These are phyloP conservation scores for Termitomyces bulborhizus DNA, from an alignment of 768 basidiomycete species.

Conservation along the genomic window DNA sequence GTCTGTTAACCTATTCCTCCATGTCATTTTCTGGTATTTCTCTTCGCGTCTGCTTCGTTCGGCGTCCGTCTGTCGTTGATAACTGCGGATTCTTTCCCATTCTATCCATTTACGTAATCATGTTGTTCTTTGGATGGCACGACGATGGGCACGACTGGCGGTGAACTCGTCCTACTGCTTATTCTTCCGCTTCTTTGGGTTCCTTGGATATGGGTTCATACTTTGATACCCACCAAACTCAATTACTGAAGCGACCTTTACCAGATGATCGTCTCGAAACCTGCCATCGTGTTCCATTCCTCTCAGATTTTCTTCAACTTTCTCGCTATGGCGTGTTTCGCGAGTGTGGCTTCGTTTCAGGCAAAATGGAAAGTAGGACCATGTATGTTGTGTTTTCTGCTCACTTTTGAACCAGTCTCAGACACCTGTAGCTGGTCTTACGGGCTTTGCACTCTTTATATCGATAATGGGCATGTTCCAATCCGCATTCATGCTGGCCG, in stretches of 20 bases:
- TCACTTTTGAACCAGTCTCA: background rate
- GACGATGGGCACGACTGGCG: slow-evolving; percentile 29
- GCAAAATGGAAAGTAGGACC: slow-evolving; percentile 79
- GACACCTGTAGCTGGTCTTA: slow-evolving; percentile 62
- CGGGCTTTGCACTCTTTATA: slow-evolving; percentile 81
- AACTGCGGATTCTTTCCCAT: slow-evolving; percentile 3
- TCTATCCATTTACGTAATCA: slow-evolving; percentile 37
- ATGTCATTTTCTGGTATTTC: background rate
- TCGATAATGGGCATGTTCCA: slow-evolving; percentile 68
- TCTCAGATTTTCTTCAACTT: slow-evolving; percentile 92
- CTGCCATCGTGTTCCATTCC: slow-evolving; percentile 67
- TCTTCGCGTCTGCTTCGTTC: slow-evolving; percentile 2
- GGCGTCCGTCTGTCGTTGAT: background rate
- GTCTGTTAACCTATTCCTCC: background rate
- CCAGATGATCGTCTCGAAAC: slow-evolving; percentile 87
- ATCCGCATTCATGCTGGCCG: slow-evolving; percentile 63
- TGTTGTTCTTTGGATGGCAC: slow-evolving; percentile 34
- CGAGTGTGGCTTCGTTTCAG: slow-evolving; percentile 84
- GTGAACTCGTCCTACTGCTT: slow-evolving; percentile 55
- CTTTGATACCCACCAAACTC: slow-evolving; percentile 9
- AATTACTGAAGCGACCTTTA: slow-evolving; percentile 6
- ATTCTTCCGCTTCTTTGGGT: slow-evolving; percentile 60
- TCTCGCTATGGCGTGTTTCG: slow-evolving; percentile 87
- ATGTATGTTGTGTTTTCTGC: slow-evolving; percentile 48
- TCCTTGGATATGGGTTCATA: slow-evolving; percentile 63